A percentile compares a stretch with the other conserved stretches of the same genome.
These are phyloP conservation scores for Hypoxylon sp. DNA, from an alignment of 2,329 filamentous ascomycete genomes.

Conservation along the genomic window DNA sequence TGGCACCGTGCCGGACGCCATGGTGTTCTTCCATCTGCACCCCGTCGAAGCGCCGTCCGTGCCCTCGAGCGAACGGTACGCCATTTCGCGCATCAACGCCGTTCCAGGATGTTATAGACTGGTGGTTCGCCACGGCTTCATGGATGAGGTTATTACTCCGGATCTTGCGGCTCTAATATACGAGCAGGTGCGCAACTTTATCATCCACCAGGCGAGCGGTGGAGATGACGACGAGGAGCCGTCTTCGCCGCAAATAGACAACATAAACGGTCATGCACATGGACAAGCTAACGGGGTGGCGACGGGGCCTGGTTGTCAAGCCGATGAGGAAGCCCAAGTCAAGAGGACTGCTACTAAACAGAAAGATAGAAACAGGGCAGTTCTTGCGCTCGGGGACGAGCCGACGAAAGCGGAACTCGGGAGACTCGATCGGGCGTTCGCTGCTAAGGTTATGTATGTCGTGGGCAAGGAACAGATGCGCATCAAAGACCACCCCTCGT, in stretches of 20 bases:
- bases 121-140: slow-evolving; percentile 79
- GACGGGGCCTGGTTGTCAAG: background rate
- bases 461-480: slow-evolving; percentile 75
- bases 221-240: slow-evolving; percentile 20
- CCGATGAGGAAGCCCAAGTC: slow-evolving; percentile 6
- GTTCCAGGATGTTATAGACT: slow-evolving; percentile 78
- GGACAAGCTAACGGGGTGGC: slow-evolving; percentile 2
- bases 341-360: slow-evolving; percentile 7
- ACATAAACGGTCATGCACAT: slow-evolving; percentile 17
- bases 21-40: slow-evolving; percentile 82
- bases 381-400: slow-evolving; percentile 50
- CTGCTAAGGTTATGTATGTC: slow-evolving; percentile 68
- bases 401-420: slow-evolving; percentile 58
- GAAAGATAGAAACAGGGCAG: slow-evolving; percentile 1
- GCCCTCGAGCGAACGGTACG: slow-evolving; percentile 63
- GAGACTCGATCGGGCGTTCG: slow-evolving; percentile 61
- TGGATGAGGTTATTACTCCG: slow-evolving; percentile 77
- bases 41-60: slow-evolving; percentile 73
- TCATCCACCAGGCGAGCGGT: slow-evolving; percentile 57
- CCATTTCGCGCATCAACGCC: slow-evolving; percentile 59
- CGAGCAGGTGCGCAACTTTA: slow-evolving; percentile 69
- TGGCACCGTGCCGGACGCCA: slow-evolving; percentile 74
- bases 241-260: slow-evolving; percentile 24
- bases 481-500: slow-evolving; percentile 58
- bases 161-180: slow-evolving; percentile 73